Base-by-base conservation (phyloP, 2,329 filamentous ascomycete genomes). In the Ustilaginoidea virens region DNA sequence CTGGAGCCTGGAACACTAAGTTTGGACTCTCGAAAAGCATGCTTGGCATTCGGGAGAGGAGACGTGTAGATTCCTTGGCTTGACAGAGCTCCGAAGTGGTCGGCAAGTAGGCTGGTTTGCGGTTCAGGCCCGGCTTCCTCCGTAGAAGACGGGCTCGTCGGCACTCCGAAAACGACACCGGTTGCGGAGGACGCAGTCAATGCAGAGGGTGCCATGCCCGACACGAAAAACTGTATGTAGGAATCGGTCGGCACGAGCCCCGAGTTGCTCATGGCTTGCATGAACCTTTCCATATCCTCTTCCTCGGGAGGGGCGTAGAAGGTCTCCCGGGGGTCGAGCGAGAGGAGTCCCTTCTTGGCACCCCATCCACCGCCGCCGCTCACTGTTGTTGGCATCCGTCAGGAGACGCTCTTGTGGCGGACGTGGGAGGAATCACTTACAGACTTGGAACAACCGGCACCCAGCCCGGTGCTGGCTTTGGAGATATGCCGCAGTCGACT, bases 311-410 rank as follows among this genome's bases (percentile, higher is more conserved):
- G 29, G 6, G 58, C 46, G 12, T 56, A 55, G 40, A 69, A 67
- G 13, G 49, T 59, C 11, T 58, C 63, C 38, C 81, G 66, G 4
- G 82, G 80, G 43, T 90, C 81, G 4, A 92, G 61, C 5, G 81
- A 82, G 3, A 92, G 56, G 1, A 92, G 56, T 1, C 82, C 82
- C 41, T 78, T 73, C 48, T 87, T 90, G 32, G 68, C 60, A 11
- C 82, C 82, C 82, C 82, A 92, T 13, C 82, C 82, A 23, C 82
- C 82, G 25, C 82, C 82, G 4, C 82, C 82, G 42, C 80, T 85
- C 37, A 86, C 69, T 64, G 24, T 21, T 18, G 7, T 17, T 14
- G 11, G 5, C 5, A 21, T 6, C 4, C 14, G 24, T 24, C n/a
- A n/a, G n/a, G n/a, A n/a, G n/a, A n/a, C n/a, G n/a, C n/a, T n/a